These are phyloP conservation scores for Wickerhamomyces bovis DNA, from an alignment of 805 yeast species.

Conservation along the genomic window DNA sequence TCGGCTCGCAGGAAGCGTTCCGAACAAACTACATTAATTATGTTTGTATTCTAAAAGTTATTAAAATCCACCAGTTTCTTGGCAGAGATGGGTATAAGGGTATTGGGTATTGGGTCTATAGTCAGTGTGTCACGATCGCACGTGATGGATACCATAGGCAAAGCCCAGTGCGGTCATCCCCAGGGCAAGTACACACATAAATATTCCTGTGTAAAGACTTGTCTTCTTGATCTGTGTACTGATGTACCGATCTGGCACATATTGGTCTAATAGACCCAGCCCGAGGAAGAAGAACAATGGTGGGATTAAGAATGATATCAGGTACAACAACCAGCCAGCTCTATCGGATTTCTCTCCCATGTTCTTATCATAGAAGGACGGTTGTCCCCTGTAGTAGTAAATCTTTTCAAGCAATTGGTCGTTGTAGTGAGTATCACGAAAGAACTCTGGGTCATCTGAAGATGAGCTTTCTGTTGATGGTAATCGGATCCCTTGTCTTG, in stretches of 20 bases:
- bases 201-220: constrained; percentile 17
- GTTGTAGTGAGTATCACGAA: constrained; percentile 2
- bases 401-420: constrained; percentile 17
- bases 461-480: neutral
- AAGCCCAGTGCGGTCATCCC: constrained; percentile 43
- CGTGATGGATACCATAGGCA: constrained; percentile 21
- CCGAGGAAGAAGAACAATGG: constrained; percentile 26
- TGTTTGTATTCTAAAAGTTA: neutral
- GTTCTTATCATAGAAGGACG: neutral
- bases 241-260: constrained; percentile 5
- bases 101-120: too few relatives aligned
- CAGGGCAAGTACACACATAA: constrained; percentile 14
- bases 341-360: neutral
- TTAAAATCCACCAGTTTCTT: neutral
- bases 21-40: neutral
- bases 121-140: neutral
- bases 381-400: constrained; percentile 12
- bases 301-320: constrained; percentile 20
- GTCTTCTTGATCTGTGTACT: constrained; percentile 9
- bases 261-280: constrained; percentile 18
- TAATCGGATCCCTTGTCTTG: neutral
- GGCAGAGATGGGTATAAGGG: neutral
- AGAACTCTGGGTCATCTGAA: neutral
- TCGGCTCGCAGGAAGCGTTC: neutral
- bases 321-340: constrained; percentile 10